Conservation (phyloP, 176 grass and related monocot genomes). For the Stipa capillata region DNA sequence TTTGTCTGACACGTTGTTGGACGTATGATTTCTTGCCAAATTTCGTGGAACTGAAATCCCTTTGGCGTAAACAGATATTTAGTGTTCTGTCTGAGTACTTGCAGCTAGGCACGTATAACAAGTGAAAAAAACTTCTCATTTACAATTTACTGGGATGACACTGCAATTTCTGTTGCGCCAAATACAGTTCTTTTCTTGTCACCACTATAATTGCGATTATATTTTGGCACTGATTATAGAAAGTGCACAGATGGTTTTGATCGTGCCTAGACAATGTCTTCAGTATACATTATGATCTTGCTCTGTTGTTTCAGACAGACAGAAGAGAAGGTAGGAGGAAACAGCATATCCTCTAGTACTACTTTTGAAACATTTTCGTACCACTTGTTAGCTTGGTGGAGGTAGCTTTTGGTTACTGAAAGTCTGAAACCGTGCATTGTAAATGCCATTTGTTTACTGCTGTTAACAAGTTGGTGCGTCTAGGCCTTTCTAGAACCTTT, state of each 20-base stretch:
- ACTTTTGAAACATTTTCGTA: background rate
- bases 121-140: background rate
- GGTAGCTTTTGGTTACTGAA: background rate
- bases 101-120: background rate
- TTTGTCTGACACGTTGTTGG: conserved; percentile 11
- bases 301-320: background rate
- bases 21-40: background rate
- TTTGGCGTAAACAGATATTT: background rate
- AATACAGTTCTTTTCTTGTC: background rate
- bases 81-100: background rate
- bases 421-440: background rate
- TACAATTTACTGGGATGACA: background rate
- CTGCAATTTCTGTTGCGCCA: background rate
- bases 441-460: background rate
- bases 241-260: background rate
- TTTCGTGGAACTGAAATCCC: background rate
- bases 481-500: background rate
- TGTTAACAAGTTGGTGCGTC: background rate
- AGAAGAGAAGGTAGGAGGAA: background rate
- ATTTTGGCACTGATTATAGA: background rate
- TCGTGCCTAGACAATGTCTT: background rate
- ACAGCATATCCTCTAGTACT: background rate
- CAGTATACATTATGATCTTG: background rate
- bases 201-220: background rate
- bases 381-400: background rate